phyloP scores from a whole-genome alignment of 768 basidiomycete species.

The Termitomyces sp. region DNA sequence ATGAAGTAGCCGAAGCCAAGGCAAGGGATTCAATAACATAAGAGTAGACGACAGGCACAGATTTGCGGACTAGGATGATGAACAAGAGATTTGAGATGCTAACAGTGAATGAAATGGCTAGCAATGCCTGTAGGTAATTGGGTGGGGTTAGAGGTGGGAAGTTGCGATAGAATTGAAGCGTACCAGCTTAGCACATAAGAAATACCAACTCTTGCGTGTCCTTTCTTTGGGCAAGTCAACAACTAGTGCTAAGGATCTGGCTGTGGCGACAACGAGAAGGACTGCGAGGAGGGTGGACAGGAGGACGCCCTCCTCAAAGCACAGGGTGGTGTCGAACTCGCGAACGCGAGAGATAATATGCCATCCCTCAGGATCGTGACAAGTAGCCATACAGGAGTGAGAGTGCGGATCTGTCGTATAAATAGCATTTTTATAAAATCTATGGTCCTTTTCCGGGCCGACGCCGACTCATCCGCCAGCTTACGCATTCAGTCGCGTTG shows the following conservation, averaged over 20 bases:
- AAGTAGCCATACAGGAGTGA: constrained; percentile 33
- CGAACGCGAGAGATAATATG: constrained; percentile 50
- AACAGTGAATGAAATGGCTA: constrained; percentile 40
- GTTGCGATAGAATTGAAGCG: constrained; percentile 21
- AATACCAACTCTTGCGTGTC: constrained; percentile 44
- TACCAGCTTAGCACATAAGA: constrained; percentile 67
- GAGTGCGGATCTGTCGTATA: neutral
- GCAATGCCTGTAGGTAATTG: constrained; percentile 35
- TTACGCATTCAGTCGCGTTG: too few relatives aligned
- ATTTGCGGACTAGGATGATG: constrained; percentile 29
- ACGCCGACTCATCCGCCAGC: too few relatives aligned
- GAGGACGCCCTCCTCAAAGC: constrained; percentile 75
- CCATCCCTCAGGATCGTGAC: constrained; percentile 67
- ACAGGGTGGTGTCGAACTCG: constrained; percentile 74
- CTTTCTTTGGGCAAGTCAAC: constrained; percentile 23
- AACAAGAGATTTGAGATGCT: constrained; percentile 43
- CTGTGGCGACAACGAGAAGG: constrained; percentile 38
- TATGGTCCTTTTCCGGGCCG: too few relatives aligned
- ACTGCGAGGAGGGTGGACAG: constrained; percentile 49
- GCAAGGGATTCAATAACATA: constrained; percentile 60
- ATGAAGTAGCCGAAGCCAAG: constrained; percentile 42
- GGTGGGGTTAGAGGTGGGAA: neutral
- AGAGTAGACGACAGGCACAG: constrained; percentile 42
- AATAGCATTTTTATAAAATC: neutral
- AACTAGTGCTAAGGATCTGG: constrained; percentile 30